Evolutionary conservation across 768 basidiomycete species (phyloP).

Genomic region (Trametes sanguinea): DNA sequence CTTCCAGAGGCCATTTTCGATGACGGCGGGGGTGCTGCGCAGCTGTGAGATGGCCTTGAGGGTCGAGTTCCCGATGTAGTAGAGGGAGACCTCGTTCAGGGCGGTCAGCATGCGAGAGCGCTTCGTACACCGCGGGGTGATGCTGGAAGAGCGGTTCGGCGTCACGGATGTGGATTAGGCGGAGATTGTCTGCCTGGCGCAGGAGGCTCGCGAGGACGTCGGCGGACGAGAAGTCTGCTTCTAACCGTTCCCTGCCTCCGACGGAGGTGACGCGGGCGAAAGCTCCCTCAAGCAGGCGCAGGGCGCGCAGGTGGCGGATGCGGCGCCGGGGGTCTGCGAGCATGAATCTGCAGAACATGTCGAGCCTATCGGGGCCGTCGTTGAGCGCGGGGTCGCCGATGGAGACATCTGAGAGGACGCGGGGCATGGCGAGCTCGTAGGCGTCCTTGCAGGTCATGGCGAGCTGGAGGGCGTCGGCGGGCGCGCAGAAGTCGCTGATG

Average conservation of each 20-base stretch:
- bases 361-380: conserved; percentile 20
- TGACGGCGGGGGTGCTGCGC: conserved; percentile 19
- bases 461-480: conserved; percentile 21
- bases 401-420: conserved; percentile 24
- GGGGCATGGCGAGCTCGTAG: conserved; percentile 22
- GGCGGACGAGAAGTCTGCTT: conserved; percentile 24
- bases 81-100: conserved; percentile 25
- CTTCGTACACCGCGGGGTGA: conserved; percentile 22
- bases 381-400: conserved; percentile 17
- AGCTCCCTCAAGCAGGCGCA: conserved; percentile 19
- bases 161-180: conserved; percentile 22
- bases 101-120: conserved; percentile 17
- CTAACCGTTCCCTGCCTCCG: conserved; percentile 8
- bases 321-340: conserved; percentile 19
- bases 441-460: conserved; percentile 23
- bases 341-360: conserved; percentile 21
- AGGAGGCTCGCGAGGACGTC: conserved; percentile 22
- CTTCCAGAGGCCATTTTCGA: conserved; percentile 24
- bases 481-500: conserved; percentile 22
- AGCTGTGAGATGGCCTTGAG: conserved; percentile 21
- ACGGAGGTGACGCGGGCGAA: conserved; percentile 17
- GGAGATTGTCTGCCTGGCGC: conserved; percentile 18
- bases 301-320: conserved; percentile 20
- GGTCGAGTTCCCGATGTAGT: conserved; percentile 24
- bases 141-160: conserved; percentile 24